phyloP scores from a whole-genome alignment of 2,329 filamentous ascomycete species.

The Fusarium protoensiforme region DNA sequence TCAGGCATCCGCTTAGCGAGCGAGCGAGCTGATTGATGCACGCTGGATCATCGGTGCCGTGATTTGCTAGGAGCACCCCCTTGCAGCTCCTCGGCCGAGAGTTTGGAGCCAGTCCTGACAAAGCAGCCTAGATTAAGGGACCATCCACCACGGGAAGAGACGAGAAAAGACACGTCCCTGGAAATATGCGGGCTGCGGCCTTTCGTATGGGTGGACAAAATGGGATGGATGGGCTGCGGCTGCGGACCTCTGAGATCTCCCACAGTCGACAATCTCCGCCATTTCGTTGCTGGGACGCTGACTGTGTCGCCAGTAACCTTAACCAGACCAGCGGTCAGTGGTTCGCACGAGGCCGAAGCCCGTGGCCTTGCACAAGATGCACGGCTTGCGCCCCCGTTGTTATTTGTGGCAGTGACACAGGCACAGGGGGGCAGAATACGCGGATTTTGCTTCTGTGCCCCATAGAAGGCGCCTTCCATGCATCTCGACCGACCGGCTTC shows the following conservation, averaged over 20 bases:
- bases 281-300: slow-evolving; percentile 27
- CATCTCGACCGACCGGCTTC: slow-evolving; percentile 8
- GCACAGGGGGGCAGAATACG: slow-evolving; percentile 17
- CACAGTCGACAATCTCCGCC: slow-evolving; percentile 26
- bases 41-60: slow-evolving; percentile 2
- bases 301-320: slow-evolving; percentile 30
- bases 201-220: background rate
- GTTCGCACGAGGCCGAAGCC: slow-evolving; percentile 13
- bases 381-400: slow-evolving; percentile 9
- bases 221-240: background rate
- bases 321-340: slow-evolving; percentile 37
- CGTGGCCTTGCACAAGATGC: slow-evolving; percentile 2
- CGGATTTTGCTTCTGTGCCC: slow-evolving; percentile 11
- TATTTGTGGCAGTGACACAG: slow-evolving; percentile 11
- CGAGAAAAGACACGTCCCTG: slow-evolving; percentile 11
- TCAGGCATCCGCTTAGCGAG: slow-evolving; percentile 10
- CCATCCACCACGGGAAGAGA: slow-evolving; percentile 16
- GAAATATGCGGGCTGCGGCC: slow-evolving; percentile 3
- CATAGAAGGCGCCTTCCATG: slow-evolving; percentile 14
- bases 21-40: background rate
- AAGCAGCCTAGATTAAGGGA: slow-evolving; percentile 33
- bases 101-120: slow-evolving; percentile 21
- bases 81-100: slow-evolving; percentile 24
- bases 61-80: slow-evolving; percentile 22
- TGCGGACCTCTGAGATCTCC: background rate